phyloP scores from a whole-genome alignment of 2,329 filamentous ascomycete species.

The Neofusicoccum ribis region DNA sequence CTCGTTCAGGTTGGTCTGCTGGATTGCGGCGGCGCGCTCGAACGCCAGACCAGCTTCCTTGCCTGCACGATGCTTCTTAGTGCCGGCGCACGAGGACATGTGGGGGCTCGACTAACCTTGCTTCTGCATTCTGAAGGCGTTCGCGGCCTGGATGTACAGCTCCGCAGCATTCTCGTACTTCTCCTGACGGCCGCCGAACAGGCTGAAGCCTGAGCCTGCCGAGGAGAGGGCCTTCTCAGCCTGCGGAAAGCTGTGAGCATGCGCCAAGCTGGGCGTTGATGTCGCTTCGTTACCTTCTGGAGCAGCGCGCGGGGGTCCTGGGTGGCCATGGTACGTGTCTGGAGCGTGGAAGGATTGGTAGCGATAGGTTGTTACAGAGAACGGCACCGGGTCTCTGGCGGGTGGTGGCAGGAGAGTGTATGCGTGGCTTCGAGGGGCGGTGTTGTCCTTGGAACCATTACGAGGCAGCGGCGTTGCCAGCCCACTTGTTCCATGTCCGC shows the following conservation, averaged over 20 bases:
- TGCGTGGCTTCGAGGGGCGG: background rate
- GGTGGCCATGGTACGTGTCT: conserved; percentile 60
- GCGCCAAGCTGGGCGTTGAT: conserved; percentile 12
- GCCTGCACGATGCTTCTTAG: conserved; percentile 50
- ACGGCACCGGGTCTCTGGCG: background rate
- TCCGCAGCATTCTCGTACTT: conserved; percentile 91
- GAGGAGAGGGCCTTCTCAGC: conserved; percentile 80
- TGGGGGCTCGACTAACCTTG: conserved; percentile 59
- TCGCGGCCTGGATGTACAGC: conserved; percentile 82
- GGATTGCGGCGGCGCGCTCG: conserved; percentile 78
- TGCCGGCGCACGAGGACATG: background rate
- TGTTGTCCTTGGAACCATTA: conserved; percentile 17
- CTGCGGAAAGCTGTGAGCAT: conserved; percentile 49
- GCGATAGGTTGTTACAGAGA: background rate
- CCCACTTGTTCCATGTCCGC: conserved; percentile 2
- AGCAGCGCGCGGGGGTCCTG: conserved; percentile 72
- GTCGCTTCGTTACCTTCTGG: conserved; percentile 62
- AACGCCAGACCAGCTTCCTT: conserved; percentile 85
- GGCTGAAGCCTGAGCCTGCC: conserved; percentile 78
- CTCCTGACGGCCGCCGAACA: conserved; percentile 83
- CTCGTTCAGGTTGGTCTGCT: conserved; percentile 79
- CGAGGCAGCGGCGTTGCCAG: conserved; percentile 16
- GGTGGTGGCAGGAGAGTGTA: background rate
- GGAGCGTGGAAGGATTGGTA: background rate
- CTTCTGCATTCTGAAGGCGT: conserved; percentile 87